Evolutionary conservation across 2,329 filamentous ascomycete genomes (phyloP).

Genomic region (Trichoderma sp.): DNA sequence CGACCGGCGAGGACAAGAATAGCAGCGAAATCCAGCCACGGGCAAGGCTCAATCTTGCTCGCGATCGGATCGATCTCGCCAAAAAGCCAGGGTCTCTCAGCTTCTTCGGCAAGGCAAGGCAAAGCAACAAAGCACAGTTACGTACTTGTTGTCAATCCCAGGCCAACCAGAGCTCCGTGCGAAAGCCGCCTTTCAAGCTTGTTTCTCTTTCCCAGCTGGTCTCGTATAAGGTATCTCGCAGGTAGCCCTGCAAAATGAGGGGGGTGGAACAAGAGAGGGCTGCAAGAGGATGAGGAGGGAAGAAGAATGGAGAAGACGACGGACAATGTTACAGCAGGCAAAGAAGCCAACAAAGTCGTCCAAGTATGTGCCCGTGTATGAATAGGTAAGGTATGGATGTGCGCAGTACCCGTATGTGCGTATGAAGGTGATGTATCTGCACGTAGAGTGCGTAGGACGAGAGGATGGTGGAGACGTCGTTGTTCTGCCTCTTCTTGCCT

Average conservation of each 20-base stretch:
- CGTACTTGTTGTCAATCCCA: not conserved
- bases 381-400: conserved; percentile 1
- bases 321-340: not conserved
- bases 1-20: not conserved
- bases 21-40: not conserved
- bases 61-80: conserved; percentile 15
- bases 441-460: not conserved
- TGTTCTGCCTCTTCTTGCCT: no score
- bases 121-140: not conserved
- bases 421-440: not conserved
- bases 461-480: conserved; percentile 1
- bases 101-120: not conserved
- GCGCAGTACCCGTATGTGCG: not conserved
- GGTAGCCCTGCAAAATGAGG: not conserved
- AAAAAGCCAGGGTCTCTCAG: not conserved
- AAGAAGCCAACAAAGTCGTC: not conserved
- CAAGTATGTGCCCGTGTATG: not conserved
- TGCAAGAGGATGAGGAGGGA: conserved; percentile 5
- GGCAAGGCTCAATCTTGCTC: conserved; percentile 5
- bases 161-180: conserved; percentile 6
- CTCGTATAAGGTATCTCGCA: not conserved
- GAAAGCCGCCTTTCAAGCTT: not conserved
- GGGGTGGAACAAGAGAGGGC: not conserved
- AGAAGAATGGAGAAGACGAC: not conserved
- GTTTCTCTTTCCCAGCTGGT: no score